Conservation (phyloP, 2,329 filamentous ascomycete genomes). For the Hawksworthiomyces lignivorus region DNA sequence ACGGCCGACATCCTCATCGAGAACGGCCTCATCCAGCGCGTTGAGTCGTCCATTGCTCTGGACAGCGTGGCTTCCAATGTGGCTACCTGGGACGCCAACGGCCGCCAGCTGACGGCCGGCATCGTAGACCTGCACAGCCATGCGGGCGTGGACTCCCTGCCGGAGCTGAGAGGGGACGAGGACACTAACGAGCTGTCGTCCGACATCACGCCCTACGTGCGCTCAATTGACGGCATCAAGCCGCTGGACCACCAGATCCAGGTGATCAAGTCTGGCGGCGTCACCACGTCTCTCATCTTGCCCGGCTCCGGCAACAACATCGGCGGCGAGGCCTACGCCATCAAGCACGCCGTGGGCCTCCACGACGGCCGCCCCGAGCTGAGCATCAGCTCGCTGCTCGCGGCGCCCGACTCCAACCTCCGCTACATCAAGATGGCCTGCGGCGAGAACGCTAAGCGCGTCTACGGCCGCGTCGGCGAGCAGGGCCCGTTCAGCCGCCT, state of each 20-base stretch:
- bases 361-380: constrained; percentile 54
- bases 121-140: constrained; percentile 69
- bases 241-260: constrained; percentile 57
- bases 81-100: constrained; percentile 44
- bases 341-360: constrained; percentile 60
- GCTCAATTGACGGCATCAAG: constrained; percentile 58
- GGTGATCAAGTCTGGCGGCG: constrained; percentile 65
- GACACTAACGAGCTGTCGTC: constrained; percentile 58
- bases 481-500: constrained; percentile 52
- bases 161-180: constrained; percentile 42
- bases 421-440: constrained; percentile 73
- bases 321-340: constrained; percentile 60
- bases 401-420: constrained; percentile 55
- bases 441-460: constrained; percentile 59
- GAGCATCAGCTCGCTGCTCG: constrained; percentile 55
- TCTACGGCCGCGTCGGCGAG: constrained; percentile 49
- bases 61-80: not conserved
- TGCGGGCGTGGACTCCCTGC: constrained; percentile 52
- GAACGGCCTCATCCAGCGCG: constrained; percentile 51
- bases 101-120: constrained; percentile 55
- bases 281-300: constrained; percentile 59
- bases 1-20: constrained; percentile 53
- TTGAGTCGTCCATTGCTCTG: constrained; percentile 35
- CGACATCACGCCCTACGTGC: constrained; percentile 60
- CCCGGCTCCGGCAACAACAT: constrained; percentile 68